Conservation (phyloP, 768 basidiomycete genomes). For the Termitomyces titanicus region DNA sequence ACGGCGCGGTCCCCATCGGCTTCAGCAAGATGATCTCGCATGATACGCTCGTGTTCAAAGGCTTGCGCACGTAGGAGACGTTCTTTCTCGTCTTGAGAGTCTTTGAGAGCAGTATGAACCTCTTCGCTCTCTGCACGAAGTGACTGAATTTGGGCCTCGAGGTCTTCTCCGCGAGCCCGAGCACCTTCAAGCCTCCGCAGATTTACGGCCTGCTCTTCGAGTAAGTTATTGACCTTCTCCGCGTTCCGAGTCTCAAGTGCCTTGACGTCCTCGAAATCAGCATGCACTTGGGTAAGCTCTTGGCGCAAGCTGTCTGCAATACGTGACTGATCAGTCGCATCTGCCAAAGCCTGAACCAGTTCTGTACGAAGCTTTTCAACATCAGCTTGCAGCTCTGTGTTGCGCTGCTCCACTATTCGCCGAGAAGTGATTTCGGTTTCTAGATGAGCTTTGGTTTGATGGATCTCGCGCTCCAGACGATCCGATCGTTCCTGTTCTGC, state of each 20-base stretch:
- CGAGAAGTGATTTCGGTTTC: slow-evolving; percentile 63
- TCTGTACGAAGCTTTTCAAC: slow-evolving; percentile 52
- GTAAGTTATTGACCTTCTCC: slow-evolving; percentile 56
- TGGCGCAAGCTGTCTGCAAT: slow-evolving; percentile 56
- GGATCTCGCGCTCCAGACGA: slow-evolving; percentile 60
- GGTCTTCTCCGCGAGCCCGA: slow-evolving; percentile 65
- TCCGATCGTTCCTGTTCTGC: slow-evolving; percentile 52
- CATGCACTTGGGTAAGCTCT: slow-evolving; percentile 56
- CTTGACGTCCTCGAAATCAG: slow-evolving; percentile 68
- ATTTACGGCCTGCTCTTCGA: slow-evolving; percentile 75
- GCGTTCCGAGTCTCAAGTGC: slow-evolving; percentile 61
- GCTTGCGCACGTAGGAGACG: slow-evolving; percentile 69
- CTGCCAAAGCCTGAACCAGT: slow-evolving; percentile 55
- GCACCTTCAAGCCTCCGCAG: slow-evolving; percentile 73
- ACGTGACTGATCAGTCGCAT: slow-evolving; percentile 65
- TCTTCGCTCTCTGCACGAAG: slow-evolving; percentile 71
- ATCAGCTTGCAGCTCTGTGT: slow-evolving; percentile 51
- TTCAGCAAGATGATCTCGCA: slow-evolving; percentile 89
- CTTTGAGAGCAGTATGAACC: slow-evolving; percentile 61
- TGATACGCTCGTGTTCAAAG: slow-evolving; percentile 56
- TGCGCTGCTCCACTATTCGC: slow-evolving; percentile 61
- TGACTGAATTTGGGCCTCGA: slow-evolving; percentile 71
- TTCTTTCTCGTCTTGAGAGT: slow-evolving; percentile 77
- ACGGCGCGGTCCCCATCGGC: slow-evolving; percentile 93
- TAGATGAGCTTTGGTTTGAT: slow-evolving; percentile 55